Percentiles rank a stretch among this genome's conserved stretches.
These are phyloP conservation scores for Colletotrichum abscissum DNA, from an alignment of 2,329 filamentous ascomycete species.

Conservation along the genomic window DNA sequence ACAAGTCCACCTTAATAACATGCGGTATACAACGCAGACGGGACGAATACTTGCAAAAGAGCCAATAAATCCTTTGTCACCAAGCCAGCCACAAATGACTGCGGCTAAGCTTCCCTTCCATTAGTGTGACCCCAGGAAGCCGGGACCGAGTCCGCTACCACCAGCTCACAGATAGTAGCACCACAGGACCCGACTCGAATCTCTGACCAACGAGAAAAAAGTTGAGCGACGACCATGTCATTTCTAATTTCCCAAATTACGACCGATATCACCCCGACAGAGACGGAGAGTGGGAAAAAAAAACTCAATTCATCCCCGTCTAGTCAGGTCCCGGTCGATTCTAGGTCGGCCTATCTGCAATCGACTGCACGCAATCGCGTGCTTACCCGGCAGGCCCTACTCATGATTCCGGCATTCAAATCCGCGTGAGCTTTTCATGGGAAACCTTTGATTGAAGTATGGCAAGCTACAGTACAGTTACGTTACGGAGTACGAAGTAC, in stretches of 20 bases:
- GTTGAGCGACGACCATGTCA: background rate
- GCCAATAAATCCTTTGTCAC: background rate
- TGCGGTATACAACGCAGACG: background rate
- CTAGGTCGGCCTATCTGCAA: background rate
- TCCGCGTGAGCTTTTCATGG: background rate
- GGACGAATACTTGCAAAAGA: background rate
- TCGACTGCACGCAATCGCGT: constrained; percentile 25
- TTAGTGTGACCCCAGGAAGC: background rate
- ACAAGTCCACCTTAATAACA: background rate
- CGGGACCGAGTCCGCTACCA: background rate
- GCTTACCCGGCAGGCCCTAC: constrained; percentile 21
- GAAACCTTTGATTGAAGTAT: background rate
- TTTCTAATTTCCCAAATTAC: constrained; percentile 25
- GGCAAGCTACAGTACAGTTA: background rate
- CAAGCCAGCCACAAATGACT: background rate
- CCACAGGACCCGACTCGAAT: background rate
- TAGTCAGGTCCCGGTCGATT: constrained; percentile 20
- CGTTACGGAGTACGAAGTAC: too few species aligned
- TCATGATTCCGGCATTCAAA: constrained; percentile 6
- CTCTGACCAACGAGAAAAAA: background rate
- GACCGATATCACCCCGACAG: constrained; percentile 25
- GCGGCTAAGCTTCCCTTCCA: background rate
- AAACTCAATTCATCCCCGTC: constrained; percentile 20
- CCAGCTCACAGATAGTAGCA: background rate
- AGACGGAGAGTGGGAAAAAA: background rate